Evolutionary conservation across 441 rosid species (phyloP), one percentile per base, ranked within the genome.

Genomic region (Manihot esculenta): DNA sequence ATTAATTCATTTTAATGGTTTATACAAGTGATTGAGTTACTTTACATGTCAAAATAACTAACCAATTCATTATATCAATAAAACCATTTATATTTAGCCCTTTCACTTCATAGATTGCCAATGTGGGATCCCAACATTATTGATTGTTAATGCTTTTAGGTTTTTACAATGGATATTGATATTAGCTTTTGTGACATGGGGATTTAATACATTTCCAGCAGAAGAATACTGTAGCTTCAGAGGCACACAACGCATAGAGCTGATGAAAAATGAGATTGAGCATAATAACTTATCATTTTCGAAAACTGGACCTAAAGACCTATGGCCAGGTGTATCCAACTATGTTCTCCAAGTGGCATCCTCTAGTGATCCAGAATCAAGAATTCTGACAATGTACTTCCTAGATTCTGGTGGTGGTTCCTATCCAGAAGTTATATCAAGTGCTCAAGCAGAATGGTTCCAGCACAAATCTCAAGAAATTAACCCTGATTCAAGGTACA

Each of bases 371-470:
- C 79, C 85, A 3, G 58, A 59, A 47, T 72, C 73, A 24, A 79
- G 80, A 0, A 71, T 88, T 54, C 83, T 75, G 54, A 81, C 81
- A 74, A 76, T 94, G 62, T 94, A 93, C 79, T 88, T 89, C 76
- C 87, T 94, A 23, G 98, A 94, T 83, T 94, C 96, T 33, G 98
- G 98, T 0, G 97, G 96, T 60, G 98, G 97, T 17, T 89, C 98
- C 20, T 93, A 91, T 57, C 93, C 91, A 2, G 83, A 82, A 71
- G 88, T 89, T 67, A 79, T 88, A 72, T 93, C 98, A 72, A 80
- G 66, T 54, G 82, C 92, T 69, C 96, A 93, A 79, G 87, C 85
- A 59, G 84, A 88, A 44, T 91, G 98, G 98, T 91, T 94, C 81
- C 72, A 64, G 66, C 68, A 20, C 23, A 79, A 62, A 76, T 88